Conservation (phyloP, 1,284 basidiomycete species). For the Blastosporella zonata region DNA sequence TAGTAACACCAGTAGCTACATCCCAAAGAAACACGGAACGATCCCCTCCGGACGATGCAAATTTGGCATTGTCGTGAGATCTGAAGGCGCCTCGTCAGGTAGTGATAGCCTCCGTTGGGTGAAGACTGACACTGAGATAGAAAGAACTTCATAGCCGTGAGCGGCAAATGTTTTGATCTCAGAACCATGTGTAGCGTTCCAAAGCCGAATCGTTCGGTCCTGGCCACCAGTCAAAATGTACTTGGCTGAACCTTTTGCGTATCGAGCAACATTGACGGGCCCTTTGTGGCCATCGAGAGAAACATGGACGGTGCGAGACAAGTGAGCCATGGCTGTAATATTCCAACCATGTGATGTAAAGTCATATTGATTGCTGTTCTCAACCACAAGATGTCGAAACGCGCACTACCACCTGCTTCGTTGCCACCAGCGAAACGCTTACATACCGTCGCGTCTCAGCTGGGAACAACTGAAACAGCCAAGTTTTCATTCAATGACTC, state of each 20-base stretch:
- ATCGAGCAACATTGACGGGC: constrained; percentile 79
- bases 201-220: constrained; percentile 86
- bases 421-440: constrained; percentile 59
- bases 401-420: constrained; percentile 43
- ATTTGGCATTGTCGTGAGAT: constrained; percentile 89
- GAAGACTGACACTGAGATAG: constrained; percentile 75
- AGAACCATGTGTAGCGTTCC: constrained; percentile 83
- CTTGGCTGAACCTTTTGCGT: constrained; percentile 82
- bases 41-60: constrained; percentile 93
- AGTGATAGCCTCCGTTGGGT: not conserved
- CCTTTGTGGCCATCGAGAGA: constrained; percentile 70
- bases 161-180: constrained; percentile 89
- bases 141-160: constrained; percentile 93
- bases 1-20: constrained; percentile 82
- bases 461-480: constrained; percentile 4
- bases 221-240: constrained; percentile 91
- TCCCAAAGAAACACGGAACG: constrained; percentile 95
- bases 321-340: constrained; percentile 47
- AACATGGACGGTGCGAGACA: constrained; percentile 60
- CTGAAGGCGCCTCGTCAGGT: constrained; percentile 38
- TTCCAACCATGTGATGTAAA: not conserved
- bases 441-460: constrained; percentile 31
- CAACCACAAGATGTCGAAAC: constrained; percentile 50
- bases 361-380: constrained; percentile 1
- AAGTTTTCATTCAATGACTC: constrained; percentile 45